These are phyloP conservation scores for Sporothrix pallida DNA, from an alignment of 2,329 filamentous ascomycete species.

Conservation along the genomic window DNA sequence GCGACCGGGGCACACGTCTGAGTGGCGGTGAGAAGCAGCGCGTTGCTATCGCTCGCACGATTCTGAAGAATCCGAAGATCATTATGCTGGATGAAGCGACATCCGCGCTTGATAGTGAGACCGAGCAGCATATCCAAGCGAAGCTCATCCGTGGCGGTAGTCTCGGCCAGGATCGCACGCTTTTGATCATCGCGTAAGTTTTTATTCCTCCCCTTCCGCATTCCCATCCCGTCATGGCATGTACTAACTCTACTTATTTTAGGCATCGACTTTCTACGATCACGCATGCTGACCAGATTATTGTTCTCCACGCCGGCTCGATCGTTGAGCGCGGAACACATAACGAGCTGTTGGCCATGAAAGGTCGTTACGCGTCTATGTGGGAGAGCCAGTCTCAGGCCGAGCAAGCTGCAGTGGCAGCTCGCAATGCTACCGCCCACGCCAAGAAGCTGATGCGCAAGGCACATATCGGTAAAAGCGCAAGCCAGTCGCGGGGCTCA, in stretches of 20 bases:
- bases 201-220: neutral
- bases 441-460: conserved; percentile 55
- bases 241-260: neutral
- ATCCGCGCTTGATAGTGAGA: conserved; percentile 69
- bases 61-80: conserved; percentile 72
- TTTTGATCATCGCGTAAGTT: conserved; percentile 89
- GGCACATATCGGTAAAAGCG: conserved; percentile 52
- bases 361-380: conserved; percentile 80
- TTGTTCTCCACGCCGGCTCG: conserved; percentile 40
- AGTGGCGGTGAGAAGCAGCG: conserved; percentile 67
- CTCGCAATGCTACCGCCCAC: conserved; percentile 51
- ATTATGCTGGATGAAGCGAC: conserved; percentile 76
- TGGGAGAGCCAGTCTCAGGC: conserved; percentile 88
- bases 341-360: conserved; percentile 71
- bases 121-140: conserved; percentile 62
- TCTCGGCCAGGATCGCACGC: conserved; percentile 82
- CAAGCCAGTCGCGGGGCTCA: conserved; percentile 40
- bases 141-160: conserved; percentile 69
- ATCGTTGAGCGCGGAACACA: conserved; percentile 49
- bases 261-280: conserved; percentile 76
- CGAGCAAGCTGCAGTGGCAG: conserved; percentile 70
- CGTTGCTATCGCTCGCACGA: conserved; percentile 66
- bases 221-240: neutral
- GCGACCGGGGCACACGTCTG: conserved; percentile 59
- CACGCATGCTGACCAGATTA: conserved; percentile 41